Base-by-base conservation (phyloP, 768 basidiomycete genomes). In the Polyporus arcularius region DNA sequence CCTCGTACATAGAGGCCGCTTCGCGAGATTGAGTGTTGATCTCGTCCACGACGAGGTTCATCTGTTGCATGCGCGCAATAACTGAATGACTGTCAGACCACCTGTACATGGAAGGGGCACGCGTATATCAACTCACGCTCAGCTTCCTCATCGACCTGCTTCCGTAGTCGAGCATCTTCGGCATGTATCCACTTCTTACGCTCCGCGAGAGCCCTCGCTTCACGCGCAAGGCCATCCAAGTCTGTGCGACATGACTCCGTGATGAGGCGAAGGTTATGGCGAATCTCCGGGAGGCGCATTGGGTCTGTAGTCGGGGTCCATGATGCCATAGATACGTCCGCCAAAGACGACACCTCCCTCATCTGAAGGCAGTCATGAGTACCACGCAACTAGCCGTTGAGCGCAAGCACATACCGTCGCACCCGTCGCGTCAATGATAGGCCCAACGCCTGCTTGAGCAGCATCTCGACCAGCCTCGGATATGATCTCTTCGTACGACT, bases 401-500 rank as follows among this genome's bases (percentile, higher is more conserved):
- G 49, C 35, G 9, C 46, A 49, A 11, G 35, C 26, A 81, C 90
- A 59, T 72, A 96, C 94, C 64, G 92, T 91, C 57, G 92, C 91
- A 30, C 97, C 94, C 18, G 94, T 90, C 16, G 96, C 93, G 74
- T 99, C 97, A 58, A 98, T 92, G 41, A 99, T 95, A 68, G 89
- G 85, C 2, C 95, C 97, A 50, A 95, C 72, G 7, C 86, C 85
- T 2, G 84, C 68, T 3, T 76, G 66, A 8, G 80, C 67, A 0
- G 70, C 65, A 39, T 87, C 84, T 61, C 86, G 80, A 0, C 89
- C 92, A 26, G 92, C 88, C 71, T 96, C 94, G 2, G 92, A 89
- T 53, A 99, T 72, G 55, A 98, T 92, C 74, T 99, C 86, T 74
- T 99, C 97, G 71, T 98, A 99, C 0, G 95, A 94, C 81, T 96